These are phyloP conservation scores for Primulina tabacum DNA, from an alignment of 257 asterid genomes.

Conservation along the genomic window DNA sequence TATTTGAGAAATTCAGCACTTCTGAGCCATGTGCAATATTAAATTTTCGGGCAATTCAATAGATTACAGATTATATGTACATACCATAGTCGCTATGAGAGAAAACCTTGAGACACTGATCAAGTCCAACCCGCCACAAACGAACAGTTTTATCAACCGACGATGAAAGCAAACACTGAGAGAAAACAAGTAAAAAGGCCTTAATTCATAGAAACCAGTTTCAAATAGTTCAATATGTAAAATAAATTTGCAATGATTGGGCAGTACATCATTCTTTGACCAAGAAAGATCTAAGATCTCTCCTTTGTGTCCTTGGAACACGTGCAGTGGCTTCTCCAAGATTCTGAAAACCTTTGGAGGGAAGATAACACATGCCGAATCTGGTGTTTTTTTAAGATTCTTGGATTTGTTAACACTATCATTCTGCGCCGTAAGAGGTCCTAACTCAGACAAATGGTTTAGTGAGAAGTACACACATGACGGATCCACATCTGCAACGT, in stretches of 20 bases:
- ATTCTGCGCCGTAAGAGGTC: slow-evolving; percentile 52
- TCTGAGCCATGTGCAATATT: slow-evolving; percentile 8
- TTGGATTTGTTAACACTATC: slow-evolving; percentile 41
- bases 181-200: slow-evolving; percentile 13
- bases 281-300: slow-evolving; percentile 83
- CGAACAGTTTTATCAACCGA: slow-evolving; percentile 92
- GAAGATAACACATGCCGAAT: slow-evolving; percentile 77
- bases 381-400: slow-evolving; percentile 47
- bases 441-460: slow-evolving; percentile 64
- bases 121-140: slow-evolving; percentile 77
- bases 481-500: slow-evolving; percentile 67
- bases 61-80: slow-evolving; percentile 12
- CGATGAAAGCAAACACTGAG: slow-evolving; percentile 77
- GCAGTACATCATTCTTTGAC: slow-evolving; percentile 75
- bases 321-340: slow-evolving; percentile 70
- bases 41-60: background rate
- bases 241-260: slow-evolving; percentile 11
- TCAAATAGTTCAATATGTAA: background rate
- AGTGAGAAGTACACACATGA: slow-evolving; percentile 80
- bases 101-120: slow-evolving; percentile 71
- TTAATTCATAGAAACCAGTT: slow-evolving; percentile 4
- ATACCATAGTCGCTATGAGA: slow-evolving; percentile 80
- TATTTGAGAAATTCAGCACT: slow-evolving; percentile 24
- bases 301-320: slow-evolving; percentile 63
- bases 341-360: slow-evolving; percentile 78